Conservation (phyloP, 768 basidiomycete genomes). For the Asterophora lycoperdoides region DNA sequence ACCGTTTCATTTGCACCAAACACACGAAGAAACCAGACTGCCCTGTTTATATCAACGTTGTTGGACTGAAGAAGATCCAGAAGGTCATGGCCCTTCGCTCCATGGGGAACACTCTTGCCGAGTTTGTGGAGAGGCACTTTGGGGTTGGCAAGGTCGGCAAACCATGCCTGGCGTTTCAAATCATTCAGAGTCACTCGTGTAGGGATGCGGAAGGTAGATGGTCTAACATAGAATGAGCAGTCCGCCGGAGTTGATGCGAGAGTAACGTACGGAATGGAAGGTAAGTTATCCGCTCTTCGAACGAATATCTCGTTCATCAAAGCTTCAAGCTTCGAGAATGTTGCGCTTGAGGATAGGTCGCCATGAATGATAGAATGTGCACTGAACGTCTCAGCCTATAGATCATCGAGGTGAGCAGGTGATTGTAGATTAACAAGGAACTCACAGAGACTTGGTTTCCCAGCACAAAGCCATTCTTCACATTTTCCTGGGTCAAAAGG, state of each 20-base stretch:
- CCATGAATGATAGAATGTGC: slow-evolving; percentile 51
- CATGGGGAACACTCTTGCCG: slow-evolving; percentile 83
- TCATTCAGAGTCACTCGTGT: slow-evolving; percentile 81
- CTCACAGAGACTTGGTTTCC: slow-evolving; percentile 55
- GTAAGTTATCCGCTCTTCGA: slow-evolving; percentile 52
- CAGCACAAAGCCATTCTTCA: slow-evolving; percentile 62
- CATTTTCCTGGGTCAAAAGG: slow-evolving; percentile 54
- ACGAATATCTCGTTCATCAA: slow-evolving; percentile 75
- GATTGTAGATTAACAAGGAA: slow-evolving; percentile 1
- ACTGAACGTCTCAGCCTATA: slow-evolving; percentile 63
- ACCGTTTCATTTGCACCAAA: slow-evolving; percentile 88
- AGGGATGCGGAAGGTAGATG: slow-evolving; percentile 73
- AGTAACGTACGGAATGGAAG: slow-evolving; percentile 58
- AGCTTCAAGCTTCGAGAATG: slow-evolving; percentile 59
- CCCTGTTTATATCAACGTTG: slow-evolving; percentile 73
- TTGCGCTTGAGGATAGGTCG: slow-evolving; percentile 45
- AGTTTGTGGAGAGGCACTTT: slow-evolving; percentile 77
- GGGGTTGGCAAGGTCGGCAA: slow-evolving; percentile 76
- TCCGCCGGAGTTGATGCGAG: neutral
- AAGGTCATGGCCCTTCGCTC: slow-evolving; percentile 80
- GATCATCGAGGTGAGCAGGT: neutral
- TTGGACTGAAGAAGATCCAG: slow-evolving; percentile 75
- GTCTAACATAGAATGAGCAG: slow-evolving; percentile 29
- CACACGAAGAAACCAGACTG: slow-evolving; percentile 85
- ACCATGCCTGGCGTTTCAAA: slow-evolving; percentile 76